These are phyloP conservation scores for Fusarium secorum DNA, from an alignment of 2,329 filamentous ascomycete genomes.

Conservation along the genomic window DNA sequence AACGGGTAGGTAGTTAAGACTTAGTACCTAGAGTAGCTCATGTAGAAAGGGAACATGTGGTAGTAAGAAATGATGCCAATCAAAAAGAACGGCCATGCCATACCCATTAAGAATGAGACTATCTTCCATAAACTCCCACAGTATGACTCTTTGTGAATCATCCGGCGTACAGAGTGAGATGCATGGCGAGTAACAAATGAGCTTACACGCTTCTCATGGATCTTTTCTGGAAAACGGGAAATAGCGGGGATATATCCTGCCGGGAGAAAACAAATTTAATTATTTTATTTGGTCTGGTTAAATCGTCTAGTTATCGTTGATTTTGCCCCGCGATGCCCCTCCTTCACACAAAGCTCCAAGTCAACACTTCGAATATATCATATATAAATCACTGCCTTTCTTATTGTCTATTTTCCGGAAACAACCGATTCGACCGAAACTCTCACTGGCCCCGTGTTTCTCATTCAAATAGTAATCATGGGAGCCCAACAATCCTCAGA, in stretches of 20 bases:
- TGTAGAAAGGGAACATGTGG: not conserved
- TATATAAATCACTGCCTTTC: not conserved
- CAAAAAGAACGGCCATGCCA: not conserved
- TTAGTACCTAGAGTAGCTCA: not conserved
- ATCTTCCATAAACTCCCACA: not conserved
- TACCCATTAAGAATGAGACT: not conserved
- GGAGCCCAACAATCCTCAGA: conserved; percentile 64
- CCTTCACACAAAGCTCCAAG: conserved; percentile 10
- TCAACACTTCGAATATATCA: not conserved
- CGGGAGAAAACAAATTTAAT: conserved; percentile 5
- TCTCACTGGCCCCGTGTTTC: not conserved
- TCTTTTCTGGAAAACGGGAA: conserved; percentile 9
- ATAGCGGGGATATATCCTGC: not conserved
- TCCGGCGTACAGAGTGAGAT: conserved; percentile 8
- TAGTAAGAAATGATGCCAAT: not conserved
- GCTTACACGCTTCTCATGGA: conserved; percentile 14
- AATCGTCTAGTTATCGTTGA: not conserved
- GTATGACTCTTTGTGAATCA: conserved; percentile 33
- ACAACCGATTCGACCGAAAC: not conserved
- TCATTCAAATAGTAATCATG: conserved; percentile 48
- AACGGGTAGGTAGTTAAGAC: not conserved
- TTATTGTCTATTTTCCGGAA: not conserved
- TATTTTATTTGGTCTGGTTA: not conserved
- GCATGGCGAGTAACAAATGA: conserved; percentile 8
- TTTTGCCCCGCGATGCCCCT: conserved; percentile 36